Conservation (phyloP, 345 rosid genomes). For the Pugionium cornutum region DNA sequence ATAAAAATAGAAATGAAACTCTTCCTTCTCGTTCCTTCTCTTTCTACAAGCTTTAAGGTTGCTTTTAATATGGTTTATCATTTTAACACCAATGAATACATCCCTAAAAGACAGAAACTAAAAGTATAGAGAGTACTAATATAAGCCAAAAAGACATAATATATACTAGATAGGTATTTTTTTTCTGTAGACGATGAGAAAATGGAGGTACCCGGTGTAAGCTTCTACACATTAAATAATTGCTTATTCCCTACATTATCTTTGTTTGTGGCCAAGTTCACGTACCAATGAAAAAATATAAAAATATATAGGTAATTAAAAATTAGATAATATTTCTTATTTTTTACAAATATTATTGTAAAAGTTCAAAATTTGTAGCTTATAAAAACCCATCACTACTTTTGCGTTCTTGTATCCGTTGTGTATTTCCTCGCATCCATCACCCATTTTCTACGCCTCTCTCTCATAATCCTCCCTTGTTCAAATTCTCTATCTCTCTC, state of each 20-base stretch:
- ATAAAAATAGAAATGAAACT: too few species aligned
- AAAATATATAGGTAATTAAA: neutral
- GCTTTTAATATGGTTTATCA: neutral
- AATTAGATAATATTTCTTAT: neutral
- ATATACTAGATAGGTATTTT: too few species aligned
- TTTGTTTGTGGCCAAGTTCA: constrained; percentile 29
- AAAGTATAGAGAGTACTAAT: neutral
- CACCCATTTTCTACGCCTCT: constrained; percentile 1
- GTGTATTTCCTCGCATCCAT: constrained; percentile 28
- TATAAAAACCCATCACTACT: constrained; percentile 35
- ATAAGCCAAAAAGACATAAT: neutral
- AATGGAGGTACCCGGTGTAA: constrained; percentile 18
- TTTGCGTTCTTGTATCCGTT: constrained; percentile 22
- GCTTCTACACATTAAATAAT: constrained; percentile 28
- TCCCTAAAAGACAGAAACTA: neutral
- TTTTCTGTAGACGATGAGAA: neutral
- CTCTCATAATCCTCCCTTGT: neutral
- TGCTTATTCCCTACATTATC: constrained; percentile 25
- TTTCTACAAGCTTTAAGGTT: too few species aligned
- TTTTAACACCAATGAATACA: neutral
- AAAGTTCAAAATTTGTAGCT: constrained; percentile 19
- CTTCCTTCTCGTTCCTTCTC: too few species aligned
- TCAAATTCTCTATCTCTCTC: constrained; percentile 15
- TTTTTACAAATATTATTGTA: constrained; percentile 2
- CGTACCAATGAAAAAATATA: constrained; percentile 31